Evolutionary conservation across 2,329 filamentous ascomycete genomes (phyloP).

Genomic region (Aureobasidium sp.): DNA sequence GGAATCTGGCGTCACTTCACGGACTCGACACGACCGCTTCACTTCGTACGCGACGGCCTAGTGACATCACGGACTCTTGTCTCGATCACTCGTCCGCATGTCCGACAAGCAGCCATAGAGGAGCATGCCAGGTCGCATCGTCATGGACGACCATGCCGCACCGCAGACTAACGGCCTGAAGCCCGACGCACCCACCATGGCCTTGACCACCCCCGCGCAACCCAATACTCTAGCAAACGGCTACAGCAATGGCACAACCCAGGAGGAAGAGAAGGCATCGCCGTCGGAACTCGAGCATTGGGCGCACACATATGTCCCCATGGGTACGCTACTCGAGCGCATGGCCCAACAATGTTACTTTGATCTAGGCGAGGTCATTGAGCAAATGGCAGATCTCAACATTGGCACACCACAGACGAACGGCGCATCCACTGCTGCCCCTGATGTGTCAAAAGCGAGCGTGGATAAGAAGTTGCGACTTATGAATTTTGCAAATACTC

Average conservation of each 20-base stretch:
- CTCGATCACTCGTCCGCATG: conserved; percentile 10
- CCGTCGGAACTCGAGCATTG: conserved; percentile 57
- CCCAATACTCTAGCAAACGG: conserved; percentile 19
- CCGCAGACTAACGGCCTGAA: conserved; percentile 31
- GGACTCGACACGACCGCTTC: neutral
- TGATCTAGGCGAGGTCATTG: conserved; percentile 63
- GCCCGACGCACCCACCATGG: conserved; percentile 21
- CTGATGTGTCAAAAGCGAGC: conserved; percentile 59
- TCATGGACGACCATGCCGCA: conserved; percentile 41
- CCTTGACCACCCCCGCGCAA: conserved; percentile 18
- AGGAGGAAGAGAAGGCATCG: neutral
- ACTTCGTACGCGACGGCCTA: neutral
- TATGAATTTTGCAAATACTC: conserved; percentile 69
- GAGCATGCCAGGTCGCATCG: conserved; percentile 44
- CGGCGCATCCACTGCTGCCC: conserved; percentile 34
- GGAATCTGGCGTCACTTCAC: neutral
- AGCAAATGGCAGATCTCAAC: conserved; percentile 57
- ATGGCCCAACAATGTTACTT: conserved; percentile 79
- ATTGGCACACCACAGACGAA: conserved; percentile 27
- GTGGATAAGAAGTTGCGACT: conserved; percentile 68
- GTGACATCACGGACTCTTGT: conserved; percentile 1
- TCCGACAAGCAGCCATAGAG: conserved; percentile 19
- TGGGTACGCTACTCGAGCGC: conserved; percentile 68
- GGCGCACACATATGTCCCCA: conserved; percentile 65
- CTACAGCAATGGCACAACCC: conserved; percentile 14